Evolutionary conservation across 345 rosid species (phyloP).

Genomic region (Streptanthus diversifolius): DNA sequence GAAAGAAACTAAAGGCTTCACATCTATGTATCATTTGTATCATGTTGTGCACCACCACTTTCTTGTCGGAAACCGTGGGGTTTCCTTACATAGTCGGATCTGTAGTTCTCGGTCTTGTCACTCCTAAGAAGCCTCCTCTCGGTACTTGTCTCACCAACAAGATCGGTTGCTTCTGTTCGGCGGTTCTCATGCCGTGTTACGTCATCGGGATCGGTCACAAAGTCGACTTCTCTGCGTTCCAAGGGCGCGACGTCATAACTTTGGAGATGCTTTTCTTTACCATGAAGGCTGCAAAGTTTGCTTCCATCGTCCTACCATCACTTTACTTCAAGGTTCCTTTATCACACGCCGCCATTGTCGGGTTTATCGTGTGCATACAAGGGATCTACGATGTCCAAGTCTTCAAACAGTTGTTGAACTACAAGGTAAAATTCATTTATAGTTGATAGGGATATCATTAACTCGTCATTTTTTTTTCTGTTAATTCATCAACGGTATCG

Average conservation of each 20-base stretch:
- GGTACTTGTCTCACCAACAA: constrained; percentile 29
- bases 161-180: constrained; percentile 28
- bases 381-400: constrained; percentile 39
- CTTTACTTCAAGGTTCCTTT: constrained; percentile 41
- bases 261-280: constrained; percentile 21
- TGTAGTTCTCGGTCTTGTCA: constrained; percentile 32
- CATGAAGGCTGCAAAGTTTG: constrained; percentile 11
- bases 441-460: no score
- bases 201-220: constrained; percentile 28
- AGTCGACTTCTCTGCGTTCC: neutral
- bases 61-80: constrained; percentile 25
- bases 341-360: constrained; percentile 33
- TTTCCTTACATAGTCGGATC: constrained; percentile 32
- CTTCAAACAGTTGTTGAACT: constrained; percentile 8
- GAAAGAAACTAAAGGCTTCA: constrained; percentile 28
- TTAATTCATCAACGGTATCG: no score
- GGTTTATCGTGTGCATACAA: constrained; percentile 35
- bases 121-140: constrained; percentile 35
- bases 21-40: constrained; percentile 20
- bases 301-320: constrained; percentile 25
- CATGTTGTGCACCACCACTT: constrained; percentile 22
- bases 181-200: constrained; percentile 43
- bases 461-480: no score
- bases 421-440: neutral
- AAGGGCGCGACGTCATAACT: neutral